A percentile compares a stretch with the other conserved stretches of the same genome.
These are phyloP conservation scores for Suhomyces bribrorum DNA, from an alignment of 1,139 yeast species.

Conservation along the genomic window DNA sequence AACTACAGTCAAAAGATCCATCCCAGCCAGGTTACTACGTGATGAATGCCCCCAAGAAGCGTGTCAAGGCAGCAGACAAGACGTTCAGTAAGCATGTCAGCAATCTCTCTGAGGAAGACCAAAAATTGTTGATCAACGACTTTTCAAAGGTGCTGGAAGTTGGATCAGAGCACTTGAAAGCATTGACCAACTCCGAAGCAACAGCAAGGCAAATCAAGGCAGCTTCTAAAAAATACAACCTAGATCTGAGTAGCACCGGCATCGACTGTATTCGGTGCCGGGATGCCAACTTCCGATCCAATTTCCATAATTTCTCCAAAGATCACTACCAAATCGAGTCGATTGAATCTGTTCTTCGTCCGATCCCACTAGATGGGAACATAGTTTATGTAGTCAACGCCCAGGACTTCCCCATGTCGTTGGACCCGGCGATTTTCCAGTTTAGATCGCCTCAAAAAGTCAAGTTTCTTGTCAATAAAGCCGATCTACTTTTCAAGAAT, in stretches of 20 bases:
- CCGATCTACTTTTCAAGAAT: slow-evolving; percentile 52
- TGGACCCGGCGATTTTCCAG: slow-evolving; percentile 41
- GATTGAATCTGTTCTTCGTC: slow-evolving; percentile 34
- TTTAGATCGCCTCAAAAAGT: slow-evolving; percentile 38
- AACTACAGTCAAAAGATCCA: slow-evolving; percentile 43
- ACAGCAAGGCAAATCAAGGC: slow-evolving; percentile 8
- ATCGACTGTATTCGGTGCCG: slow-evolving; percentile 58
- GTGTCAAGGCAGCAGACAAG: slow-evolving; percentile 22
- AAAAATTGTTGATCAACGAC: slow-evolving; percentile 25
- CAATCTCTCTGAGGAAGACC: slow-evolving; percentile 28
- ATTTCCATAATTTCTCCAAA: slow-evolving; percentile 16
- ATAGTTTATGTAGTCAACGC: slow-evolving; percentile 65
- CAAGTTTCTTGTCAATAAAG: slow-evolving; percentile 57
- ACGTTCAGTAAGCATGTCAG: slow-evolving; percentile 23
- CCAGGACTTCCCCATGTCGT: slow-evolving; percentile 67
- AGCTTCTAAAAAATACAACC: slow-evolving; percentile 3
- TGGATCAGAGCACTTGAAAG: slow-evolving; percentile 5
- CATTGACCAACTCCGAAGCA: slow-evolving; percentile 8
- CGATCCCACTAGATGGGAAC: slow-evolving; percentile 49
- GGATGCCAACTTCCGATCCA: slow-evolving; percentile 47
- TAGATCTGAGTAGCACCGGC: slow-evolving; percentile 9
- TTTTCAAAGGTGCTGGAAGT: slow-evolving; percentile 5
- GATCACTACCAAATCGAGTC: slow-evolving; percentile 40
- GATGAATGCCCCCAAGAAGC: slow-evolving; percentile 14
- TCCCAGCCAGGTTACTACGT: slow-evolving; percentile 44